These are phyloP conservation scores for Rubia yunnanensis DNA, from an alignment of 257 asterid genomes.

Conservation along the genomic window DNA sequence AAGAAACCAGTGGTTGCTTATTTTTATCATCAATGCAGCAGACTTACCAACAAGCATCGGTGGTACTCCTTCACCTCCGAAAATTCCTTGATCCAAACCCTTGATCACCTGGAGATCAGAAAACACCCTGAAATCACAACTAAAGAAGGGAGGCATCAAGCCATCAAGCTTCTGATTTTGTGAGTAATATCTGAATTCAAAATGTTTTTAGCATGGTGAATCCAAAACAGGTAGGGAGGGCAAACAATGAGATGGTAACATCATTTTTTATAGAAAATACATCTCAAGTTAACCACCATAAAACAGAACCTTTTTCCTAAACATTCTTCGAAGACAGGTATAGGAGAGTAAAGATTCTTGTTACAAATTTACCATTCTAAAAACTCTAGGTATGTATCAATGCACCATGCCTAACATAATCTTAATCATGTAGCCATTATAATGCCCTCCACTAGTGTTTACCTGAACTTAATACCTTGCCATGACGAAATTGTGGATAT, in stretches of 20 bases:
- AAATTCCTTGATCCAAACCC: slow-evolving; percentile 87
- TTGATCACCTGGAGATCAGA: slow-evolving; percentile 48
- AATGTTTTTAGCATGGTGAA: not conserved
- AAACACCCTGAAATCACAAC: not conserved
- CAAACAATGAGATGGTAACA: not conserved
- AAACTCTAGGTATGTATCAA: not conserved
- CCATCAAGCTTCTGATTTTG: not conserved
- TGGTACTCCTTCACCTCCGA: slow-evolving; percentile 94
- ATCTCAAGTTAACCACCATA: not conserved
- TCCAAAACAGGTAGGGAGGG: not conserved
- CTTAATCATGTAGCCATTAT: not conserved
- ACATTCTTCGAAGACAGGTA: not conserved
- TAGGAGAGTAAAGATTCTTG: not conserved
- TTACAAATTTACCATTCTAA: not conserved
- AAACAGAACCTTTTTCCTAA: not conserved
- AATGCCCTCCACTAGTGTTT: not conserved
- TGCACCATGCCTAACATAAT: not conserved
- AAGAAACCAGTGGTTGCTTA: not conserved
- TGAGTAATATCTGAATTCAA: not conserved
- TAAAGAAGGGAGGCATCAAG: not conserved
- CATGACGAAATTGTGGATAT: not conserved
- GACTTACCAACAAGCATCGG: slow-evolving; percentile 81
- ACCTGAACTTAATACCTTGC: not conserved
- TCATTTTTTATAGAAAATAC: not conserved
- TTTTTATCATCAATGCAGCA: not conserved